Percentiles rank a stretch among this genome's conserved stretches.
Evolutionary conservation across 257 asterid species (phyloP).

Genomic region (Anisodus acutangulus): DNA sequence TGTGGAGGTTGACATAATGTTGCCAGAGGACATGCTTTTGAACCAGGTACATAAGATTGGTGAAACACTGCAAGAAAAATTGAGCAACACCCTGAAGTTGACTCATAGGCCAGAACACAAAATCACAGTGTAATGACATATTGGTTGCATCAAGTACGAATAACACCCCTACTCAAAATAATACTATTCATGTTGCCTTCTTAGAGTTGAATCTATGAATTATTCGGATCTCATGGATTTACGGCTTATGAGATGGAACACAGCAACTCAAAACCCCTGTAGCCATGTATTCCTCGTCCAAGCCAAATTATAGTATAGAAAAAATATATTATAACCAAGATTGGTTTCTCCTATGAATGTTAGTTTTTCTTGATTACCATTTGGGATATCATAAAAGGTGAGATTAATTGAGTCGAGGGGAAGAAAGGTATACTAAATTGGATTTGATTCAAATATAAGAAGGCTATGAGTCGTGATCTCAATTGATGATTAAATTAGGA

Average conservation of each 20-base stretch:
- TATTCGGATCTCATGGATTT: not conserved
- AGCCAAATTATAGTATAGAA: not conserved
- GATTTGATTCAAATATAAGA: not conserved
- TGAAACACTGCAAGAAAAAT: slow-evolving; percentile 82
- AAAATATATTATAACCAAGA: too few relatives aligned
- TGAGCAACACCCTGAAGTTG: slow-evolving; percentile 83
- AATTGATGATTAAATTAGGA: not conserved
- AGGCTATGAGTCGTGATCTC: not conserved
- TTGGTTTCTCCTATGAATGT: not conserved
- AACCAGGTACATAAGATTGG: slow-evolving; percentile 87
- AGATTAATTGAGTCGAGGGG: not conserved
- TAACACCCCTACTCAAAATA: not conserved
- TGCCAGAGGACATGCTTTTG: slow-evolving; percentile 67
- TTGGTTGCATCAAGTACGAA: not conserved
- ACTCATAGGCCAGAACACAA: slow-evolving; percentile 88
- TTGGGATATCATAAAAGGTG: not conserved
- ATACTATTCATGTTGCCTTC: not conserved
- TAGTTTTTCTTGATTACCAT: not conserved
- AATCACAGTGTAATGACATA: not conserved
- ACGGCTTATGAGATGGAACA: not conserved
- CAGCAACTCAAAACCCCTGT: not conserved
- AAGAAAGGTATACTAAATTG: not conserved
- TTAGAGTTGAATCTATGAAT: not conserved
- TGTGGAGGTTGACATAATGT: slow-evolving; percentile 54
- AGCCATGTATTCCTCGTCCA: not conserved